Evolutionary conservation across 2,329 filamentous ascomycete genomes (phyloP).

Genomic region (Xylogone sp.): DNA sequence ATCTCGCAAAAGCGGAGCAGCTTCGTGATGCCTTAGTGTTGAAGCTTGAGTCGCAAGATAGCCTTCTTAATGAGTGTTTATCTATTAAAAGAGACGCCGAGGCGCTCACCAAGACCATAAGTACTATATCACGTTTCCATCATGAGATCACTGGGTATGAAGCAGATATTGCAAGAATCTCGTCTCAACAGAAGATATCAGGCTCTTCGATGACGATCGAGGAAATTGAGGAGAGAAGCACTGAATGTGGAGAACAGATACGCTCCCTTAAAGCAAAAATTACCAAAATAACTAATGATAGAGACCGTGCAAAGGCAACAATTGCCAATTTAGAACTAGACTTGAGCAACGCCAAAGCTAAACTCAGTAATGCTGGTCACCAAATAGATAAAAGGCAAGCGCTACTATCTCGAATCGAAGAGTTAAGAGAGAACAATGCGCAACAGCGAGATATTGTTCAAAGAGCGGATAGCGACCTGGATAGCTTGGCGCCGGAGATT

Average conservation of each 20-base stretch:
- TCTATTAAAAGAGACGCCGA: constrained; percentile 70
- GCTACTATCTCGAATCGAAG: constrained; percentile 67
- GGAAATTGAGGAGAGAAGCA: constrained; percentile 77
- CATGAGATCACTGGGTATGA: constrained; percentile 70
- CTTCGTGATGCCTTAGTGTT: constrained; percentile 58
- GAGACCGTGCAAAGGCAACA: constrained; percentile 65
- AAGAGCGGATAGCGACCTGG: constrained; percentile 67
- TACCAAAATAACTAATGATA: constrained; percentile 63
- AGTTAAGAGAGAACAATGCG: constrained; percentile 63
- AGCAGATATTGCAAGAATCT: constrained; percentile 69
- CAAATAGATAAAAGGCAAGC: constrained; percentile 79
- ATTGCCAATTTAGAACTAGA: constrained; percentile 73
- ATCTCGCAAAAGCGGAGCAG: constrained; percentile 57
- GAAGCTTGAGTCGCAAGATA: constrained; percentile 65
- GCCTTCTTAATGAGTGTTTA: constrained; percentile 58
- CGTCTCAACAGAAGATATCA: constrained; percentile 69
- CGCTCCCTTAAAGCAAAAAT: constrained; percentile 61
- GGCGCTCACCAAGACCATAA: constrained; percentile 70
- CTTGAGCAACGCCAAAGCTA: constrained; percentile 69
- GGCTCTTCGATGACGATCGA: constrained; percentile 68
- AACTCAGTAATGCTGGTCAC: constrained; percentile 65
- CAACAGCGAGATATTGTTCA: constrained; percentile 69
- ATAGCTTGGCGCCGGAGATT: constrained; percentile 71
- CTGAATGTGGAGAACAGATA: constrained; percentile 62
- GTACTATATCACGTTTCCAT: constrained; percentile 68